Conservation (phyloP, 2,329 filamentous ascomycete genomes). For the Aspergillus jensenii region DNA sequence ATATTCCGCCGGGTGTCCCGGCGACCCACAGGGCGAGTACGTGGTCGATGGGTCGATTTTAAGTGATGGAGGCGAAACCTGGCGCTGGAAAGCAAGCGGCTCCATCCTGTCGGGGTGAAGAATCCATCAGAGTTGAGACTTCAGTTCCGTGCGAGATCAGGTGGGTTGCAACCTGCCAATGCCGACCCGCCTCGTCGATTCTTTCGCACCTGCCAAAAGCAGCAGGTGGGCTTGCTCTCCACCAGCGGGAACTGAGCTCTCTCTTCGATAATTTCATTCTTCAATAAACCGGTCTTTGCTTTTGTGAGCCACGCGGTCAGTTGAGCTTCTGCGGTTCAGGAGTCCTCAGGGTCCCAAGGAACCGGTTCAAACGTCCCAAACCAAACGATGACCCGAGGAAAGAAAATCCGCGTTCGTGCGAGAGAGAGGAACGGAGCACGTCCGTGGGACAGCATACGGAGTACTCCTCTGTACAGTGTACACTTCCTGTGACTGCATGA, state of each 20-base stretch:
- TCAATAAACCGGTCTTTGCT: neutral
- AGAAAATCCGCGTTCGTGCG: neutral
- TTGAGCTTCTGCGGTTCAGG: neutral
- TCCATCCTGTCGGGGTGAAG: neutral
- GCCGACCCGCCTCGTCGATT: neutral
- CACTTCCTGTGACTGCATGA: too few relatives aligned
- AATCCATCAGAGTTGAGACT: neutral
- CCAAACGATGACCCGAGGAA: neutral
- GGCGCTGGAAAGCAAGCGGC: too few relatives aligned
- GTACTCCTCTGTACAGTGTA: too few relatives aligned
- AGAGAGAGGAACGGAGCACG: neutral
- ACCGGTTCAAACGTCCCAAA: neutral
- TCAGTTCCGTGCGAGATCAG: neutral
- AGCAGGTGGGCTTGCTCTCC: slow-evolving; percentile 9
- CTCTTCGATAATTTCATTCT: neutral
- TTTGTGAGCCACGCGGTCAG: slow-evolving; percentile 8
- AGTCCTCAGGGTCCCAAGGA: neutral
- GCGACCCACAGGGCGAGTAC: neutral
- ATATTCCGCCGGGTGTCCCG: neutral
- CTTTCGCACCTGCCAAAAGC: slow-evolving; percentile 13
- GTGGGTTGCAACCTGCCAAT: neutral
- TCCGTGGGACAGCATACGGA: neutral
- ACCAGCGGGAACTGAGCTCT: neutral
- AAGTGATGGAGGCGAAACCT: neutral
- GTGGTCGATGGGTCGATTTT: slow-evolving; percentile 1